Conservation (phyloP, 345 rosid species). For the Euphorbia peplus region DNA sequence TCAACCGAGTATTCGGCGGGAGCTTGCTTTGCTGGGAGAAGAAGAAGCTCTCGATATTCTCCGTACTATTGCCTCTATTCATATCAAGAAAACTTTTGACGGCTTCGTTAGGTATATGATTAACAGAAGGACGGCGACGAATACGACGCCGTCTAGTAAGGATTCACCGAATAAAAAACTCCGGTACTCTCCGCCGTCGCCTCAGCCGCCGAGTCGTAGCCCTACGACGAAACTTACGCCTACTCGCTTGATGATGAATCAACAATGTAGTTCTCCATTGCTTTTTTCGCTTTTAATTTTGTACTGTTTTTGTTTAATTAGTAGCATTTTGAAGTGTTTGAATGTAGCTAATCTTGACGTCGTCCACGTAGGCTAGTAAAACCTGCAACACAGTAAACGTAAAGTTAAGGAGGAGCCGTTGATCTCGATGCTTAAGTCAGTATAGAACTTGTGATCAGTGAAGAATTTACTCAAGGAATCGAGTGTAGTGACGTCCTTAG, state of each 20-base stretch:
- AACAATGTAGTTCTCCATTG: not conserved
- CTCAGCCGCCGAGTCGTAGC: slow-evolving; percentile 4
- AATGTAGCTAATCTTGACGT: not conserved
- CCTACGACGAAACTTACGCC: not conserved
- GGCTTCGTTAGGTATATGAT: not conserved
- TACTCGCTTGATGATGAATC: slow-evolving; percentile 1
- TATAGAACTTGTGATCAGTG: too few species aligned
- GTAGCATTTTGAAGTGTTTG: too few species aligned
- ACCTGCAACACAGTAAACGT: too few species aligned
- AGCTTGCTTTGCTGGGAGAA: slow-evolving; percentile 36
- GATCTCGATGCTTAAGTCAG: too few species aligned
- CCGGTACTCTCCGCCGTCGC: not conserved
- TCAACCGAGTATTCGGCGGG: slow-evolving; percentile 14
- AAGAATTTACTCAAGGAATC: too few species aligned
- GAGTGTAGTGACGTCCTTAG: too few species aligned
- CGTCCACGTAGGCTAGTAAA: too few species aligned
- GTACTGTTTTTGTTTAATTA: too few species aligned
- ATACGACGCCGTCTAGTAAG: too few species aligned
- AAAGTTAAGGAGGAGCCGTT: too few species aligned
- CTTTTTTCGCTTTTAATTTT: too few species aligned
- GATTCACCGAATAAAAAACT: too few species aligned
- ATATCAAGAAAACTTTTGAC: not conserved
- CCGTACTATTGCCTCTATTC: not conserved
- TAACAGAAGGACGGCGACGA: not conserved
- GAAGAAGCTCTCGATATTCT: slow-evolving; percentile 24